Conservation (phyloP, 208 protist genomes). For the Crithidia fasciculata region DNA sequence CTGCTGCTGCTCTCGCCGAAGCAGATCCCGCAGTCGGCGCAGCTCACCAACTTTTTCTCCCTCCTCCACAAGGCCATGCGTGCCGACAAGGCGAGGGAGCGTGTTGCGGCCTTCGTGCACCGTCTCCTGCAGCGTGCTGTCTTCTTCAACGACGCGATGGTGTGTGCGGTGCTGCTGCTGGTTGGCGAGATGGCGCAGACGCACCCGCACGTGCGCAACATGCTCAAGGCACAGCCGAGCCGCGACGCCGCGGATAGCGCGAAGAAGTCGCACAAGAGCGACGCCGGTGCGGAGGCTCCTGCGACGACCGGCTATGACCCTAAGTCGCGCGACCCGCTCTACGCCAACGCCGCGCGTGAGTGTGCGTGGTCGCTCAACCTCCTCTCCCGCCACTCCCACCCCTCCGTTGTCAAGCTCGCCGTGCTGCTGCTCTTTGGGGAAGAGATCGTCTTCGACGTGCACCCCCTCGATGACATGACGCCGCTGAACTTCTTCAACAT, state of each 20-base stretch:
- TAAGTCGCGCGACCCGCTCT: constrained; percentile 88
- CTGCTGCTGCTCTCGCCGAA: constrained; percentile 89
- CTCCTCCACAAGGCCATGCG: constrained; percentile 91
- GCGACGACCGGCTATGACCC: constrained; percentile 69
- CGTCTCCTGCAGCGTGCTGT: constrained; percentile 88
- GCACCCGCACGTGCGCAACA: constrained; percentile 53
- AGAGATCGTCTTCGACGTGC: constrained; percentile 87
- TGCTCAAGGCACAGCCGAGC: constrained; percentile 25
- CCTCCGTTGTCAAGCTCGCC: constrained; percentile 89
- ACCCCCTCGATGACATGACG: constrained; percentile 92
- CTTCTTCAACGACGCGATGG: constrained; percentile 86
- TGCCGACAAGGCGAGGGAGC: constrained; percentile 80
- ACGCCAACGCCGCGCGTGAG: constrained; percentile 69
- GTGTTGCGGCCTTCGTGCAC: constrained; percentile 90
- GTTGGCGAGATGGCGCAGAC: constrained; percentile 85
- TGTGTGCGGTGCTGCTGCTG: constrained; percentile 89
- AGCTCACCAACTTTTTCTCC: constrained; percentile 91
- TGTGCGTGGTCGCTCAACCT: constrained; percentile 84
- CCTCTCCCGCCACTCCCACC: constrained; percentile 87
- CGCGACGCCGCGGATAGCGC: background rate
- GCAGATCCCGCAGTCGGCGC: constrained; percentile 85
- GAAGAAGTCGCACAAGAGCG: background rate
- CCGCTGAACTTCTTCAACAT: constrained; percentile 87
- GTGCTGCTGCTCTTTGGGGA: constrained; percentile 86
- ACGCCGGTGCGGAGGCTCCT: background rate